Base-by-base conservation (phyloP, 768 basidiomycete genomes). In the Suillus ampliporus region DNA sequence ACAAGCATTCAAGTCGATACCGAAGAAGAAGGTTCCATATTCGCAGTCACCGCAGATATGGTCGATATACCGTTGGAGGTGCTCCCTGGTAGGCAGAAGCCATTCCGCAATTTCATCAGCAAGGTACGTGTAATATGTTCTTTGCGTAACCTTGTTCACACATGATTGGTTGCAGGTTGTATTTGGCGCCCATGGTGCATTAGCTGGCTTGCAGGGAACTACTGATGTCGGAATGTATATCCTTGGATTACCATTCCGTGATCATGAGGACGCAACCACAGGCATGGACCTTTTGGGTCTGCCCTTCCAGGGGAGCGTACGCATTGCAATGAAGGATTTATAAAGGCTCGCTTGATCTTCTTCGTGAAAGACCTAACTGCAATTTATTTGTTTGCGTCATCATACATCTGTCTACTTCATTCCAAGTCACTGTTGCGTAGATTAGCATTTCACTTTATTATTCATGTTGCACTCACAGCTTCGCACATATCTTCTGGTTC, bases 51-150 rank as follows among this genome's bases (percentile, higher is more conserved):
- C 0, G 90, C 93, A 9, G 81, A 82, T 65, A 83, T 94, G 52
- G 80, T 83, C 2, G 89, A 94, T 67, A 88, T 92, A 13, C 91
- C 92, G 14, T 76, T 95, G 35, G 78, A 92, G 61, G 89, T 94
- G 11, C 78, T 95, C 0, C 91, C 92, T 0, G 91, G 92, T 7
- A 83, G 93, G 47, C 84, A 92, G 72, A 86, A 82, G 64, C 84
- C 90, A 68, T 93, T 95, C 65, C 86, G 89, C 63, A 80, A 82
- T 59, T 95, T 95, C 64, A 85, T 94, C 17, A 76, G 82, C 65
- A 94, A 95, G 87, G 92, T 91, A 41, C 26, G 71, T 37, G 3
- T n/a, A 4, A 26, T 6, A 10, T 28, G 15, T 35, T 34, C 35
- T 63, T 62, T 43, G 7, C 19, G 11, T n/a, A 63, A 43, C 68